Conservation (phyloP, 2,329 filamentous ascomycete genomes). For the Ramularia endophylla region DNA sequence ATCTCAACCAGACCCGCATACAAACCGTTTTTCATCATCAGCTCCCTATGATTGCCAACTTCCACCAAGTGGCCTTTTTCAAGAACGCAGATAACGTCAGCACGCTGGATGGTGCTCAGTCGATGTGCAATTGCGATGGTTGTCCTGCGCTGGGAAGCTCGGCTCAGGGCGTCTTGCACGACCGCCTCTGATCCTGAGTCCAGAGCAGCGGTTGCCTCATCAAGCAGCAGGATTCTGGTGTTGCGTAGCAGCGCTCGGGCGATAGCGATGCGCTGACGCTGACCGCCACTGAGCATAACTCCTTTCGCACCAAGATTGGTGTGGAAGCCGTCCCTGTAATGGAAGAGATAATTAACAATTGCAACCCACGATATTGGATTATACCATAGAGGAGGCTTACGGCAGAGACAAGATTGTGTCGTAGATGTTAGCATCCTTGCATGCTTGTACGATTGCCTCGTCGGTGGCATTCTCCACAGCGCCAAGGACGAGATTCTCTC, state of each 20-base stretch:
- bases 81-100: constrained; percentile 39
- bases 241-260: no score
- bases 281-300: constrained; percentile 77
- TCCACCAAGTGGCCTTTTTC: constrained; percentile 34
- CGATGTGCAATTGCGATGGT: constrained; percentile 26
- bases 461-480: constrained; percentile 4
- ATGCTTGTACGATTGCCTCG: constrained; percentile 11
- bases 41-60: constrained; percentile 31
- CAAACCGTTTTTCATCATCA: constrained; percentile 1
- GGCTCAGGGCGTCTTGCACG: no score
- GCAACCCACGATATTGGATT: constrained; percentile 34
- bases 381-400: no score
- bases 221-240: no score
- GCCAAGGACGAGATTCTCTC: constrained; percentile 83
- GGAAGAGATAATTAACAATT: constrained; percentile 34
- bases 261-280: constrained; percentile 59
- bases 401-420: constrained; percentile 19
- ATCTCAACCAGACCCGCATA: no score
- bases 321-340: constrained; percentile 58
- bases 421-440: constrained; percentile 17
- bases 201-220: no score
- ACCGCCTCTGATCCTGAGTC: no score
- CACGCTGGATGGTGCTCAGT: constrained; percentile 35
- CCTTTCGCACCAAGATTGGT: constrained; percentile 82
- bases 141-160: constrained; percentile 10